Conservation (phyloP, 2,329 filamentous ascomycete genomes). For the Ophiosphaerella korrae region DNA sequence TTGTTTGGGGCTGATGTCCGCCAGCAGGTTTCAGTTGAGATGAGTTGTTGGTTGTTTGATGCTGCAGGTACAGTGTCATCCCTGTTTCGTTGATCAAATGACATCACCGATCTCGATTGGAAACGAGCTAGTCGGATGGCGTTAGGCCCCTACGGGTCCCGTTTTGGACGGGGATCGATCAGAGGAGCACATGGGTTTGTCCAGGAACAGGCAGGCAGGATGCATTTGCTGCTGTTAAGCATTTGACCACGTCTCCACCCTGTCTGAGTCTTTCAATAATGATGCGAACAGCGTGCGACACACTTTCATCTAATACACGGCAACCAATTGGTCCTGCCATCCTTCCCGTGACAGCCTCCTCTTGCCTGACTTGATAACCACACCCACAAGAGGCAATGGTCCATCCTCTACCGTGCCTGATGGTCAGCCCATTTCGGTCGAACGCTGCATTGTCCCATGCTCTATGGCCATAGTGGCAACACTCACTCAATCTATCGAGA, state of each 20-base stretch:
- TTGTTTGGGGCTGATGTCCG: not conserved
- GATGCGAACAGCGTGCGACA: too few relatives aligned
- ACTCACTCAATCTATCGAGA: not conserved
- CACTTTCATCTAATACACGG: too few relatives aligned
- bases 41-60: slow-evolving; percentile 1
- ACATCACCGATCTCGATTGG: not conserved
- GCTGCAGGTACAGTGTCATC: slow-evolving; percentile 1
- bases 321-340: too few relatives aligned
- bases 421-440: too few relatives aligned
- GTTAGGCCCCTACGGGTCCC: not conserved
- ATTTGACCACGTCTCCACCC: not conserved
- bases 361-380: too few relatives aligned
- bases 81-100: not conserved
- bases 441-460: not conserved
- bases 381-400: too few relatives aligned
- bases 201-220: not conserved
- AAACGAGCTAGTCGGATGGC: not conserved
- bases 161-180: not conserved
- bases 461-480: not conserved
- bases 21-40: slow-evolving; percentile 6
- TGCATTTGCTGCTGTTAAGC: not conserved
- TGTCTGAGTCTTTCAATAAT: too few relatives aligned
- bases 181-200: too few relatives aligned
- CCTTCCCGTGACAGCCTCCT: too few relatives aligned
- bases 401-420: too few relatives aligned